Evolutionary conservation across 2,329 filamentous ascomycete species (phyloP), one percentile per base, ranked within the genome.

Genomic region (Calonectria hongkongensis): DNA sequence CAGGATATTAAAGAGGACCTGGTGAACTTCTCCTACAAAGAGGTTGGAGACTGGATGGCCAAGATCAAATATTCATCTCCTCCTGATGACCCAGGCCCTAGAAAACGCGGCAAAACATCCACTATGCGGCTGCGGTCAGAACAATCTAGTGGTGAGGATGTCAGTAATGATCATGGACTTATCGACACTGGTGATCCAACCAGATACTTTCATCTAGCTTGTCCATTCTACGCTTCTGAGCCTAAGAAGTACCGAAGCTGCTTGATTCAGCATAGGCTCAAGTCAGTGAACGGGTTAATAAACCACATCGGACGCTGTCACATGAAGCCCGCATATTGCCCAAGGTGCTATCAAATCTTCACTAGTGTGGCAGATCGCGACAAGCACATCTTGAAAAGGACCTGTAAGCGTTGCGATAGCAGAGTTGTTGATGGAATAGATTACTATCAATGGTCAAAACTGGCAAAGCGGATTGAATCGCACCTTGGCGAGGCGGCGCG

Each of bases 241-340:
- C 45, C 63, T 18, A 9, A 41, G 4, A 66, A 66, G 39, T 51
- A 66, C n/a, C 2, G n/a, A 18, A 16, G 30, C 33, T 66, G 63
- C 18, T 7, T 66, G 5, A 27, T 41, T n/a, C 8, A 16, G n/a
- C 45, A 66, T 28, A 30, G 25, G 18, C 7, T 66, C 30, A 13
- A 21, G 47, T 51, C 45, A 9, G 28, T 25, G 8, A 6, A 41
- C 6, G 21, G 36, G 7, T 10, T 51, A 6, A 66, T 50, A 28
- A 9, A 25, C 8, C 63, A 66, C 25, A 10, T 66, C 2, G 18
- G 30, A 4, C 27, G 30, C 4, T 18, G 36, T 12, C 63, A 66
- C 25, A 51, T 66, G 45, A 66, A 66, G 47, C 63, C 63, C 9
- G 25, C 45, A 1, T 66, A 66, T 48, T 66, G 63, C 47, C 63